A percentile compares a stretch with the other conserved stretches of the same genome.
phyloP scores from a whole-genome alignment of 2,329 filamentous ascomycete genomes.

The Helotiales sp. region DNA sequence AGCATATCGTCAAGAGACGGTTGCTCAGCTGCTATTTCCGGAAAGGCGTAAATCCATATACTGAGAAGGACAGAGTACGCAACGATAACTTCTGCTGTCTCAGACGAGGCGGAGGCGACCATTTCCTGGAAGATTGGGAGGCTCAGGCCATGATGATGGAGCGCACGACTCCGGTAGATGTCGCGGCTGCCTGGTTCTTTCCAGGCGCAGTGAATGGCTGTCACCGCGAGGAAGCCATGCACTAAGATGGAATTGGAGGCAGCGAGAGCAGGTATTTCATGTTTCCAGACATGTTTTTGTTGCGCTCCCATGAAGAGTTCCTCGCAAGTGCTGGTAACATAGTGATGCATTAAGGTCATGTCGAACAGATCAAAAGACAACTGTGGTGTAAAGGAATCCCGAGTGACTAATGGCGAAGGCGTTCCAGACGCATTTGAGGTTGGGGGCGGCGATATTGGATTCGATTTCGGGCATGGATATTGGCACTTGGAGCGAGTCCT shows the following conservation, averaged over 20 bases:
- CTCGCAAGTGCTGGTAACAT: background rate
- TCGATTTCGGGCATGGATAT: background rate
- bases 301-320: background rate
- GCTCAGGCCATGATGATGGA: background rate
- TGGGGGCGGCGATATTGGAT: background rate
- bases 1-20: background rate
- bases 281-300: background rate
- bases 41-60: background rate
- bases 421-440: background rate
- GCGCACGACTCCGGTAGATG: background rate
- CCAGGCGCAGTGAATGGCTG: background rate
- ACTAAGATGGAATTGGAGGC: background rate
- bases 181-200: background rate
- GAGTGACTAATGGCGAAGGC: background rate
- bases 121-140: background rate
- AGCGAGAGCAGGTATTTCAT: background rate
- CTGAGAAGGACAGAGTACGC: background rate
- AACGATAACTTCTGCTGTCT: background rate
- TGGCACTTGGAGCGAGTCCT: background rate
- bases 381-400: background rate
- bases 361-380: background rate
- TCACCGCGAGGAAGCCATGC: background rate
- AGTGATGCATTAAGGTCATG: background rate
- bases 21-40: background rate
- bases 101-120: background rate